phyloP scores from a whole-genome alignment of 164 flowering plant genomes.

The Platanus orientalis region DNA sequence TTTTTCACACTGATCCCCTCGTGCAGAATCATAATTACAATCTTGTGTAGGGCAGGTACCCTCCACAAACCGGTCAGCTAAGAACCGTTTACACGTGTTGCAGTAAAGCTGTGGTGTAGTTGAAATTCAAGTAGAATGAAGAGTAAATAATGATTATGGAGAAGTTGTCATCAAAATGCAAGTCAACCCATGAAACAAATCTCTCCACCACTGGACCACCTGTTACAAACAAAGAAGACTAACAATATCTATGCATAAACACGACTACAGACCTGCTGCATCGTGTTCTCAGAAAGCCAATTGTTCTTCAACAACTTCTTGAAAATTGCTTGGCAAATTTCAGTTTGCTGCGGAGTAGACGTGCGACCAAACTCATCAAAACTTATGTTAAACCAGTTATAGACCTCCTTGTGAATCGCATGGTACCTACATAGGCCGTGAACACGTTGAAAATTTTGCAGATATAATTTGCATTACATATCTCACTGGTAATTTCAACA shows the following conservation, averaged over 20 bases:
- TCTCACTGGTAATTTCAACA: too few relatives aligned
- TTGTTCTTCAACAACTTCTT: conserved; percentile 72
- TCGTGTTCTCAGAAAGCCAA: conserved; percentile 82
- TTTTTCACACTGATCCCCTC: conserved; percentile 96
- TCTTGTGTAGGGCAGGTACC: conserved; percentile 73
- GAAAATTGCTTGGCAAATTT: conserved; percentile 82
- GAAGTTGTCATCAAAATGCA: background rate
- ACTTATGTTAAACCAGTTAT: conserved; percentile 84
- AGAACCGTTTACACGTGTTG: conserved; percentile 67
- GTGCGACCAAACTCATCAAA: conserved; percentile 96
- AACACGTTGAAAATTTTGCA: conserved; percentile 1
- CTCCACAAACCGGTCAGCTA: conserved; percentile 94
- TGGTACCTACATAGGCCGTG: conserved; percentile 52
- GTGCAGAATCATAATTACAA: conserved; percentile 81
- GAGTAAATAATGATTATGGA: background rate
- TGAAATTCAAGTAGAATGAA: conserved; percentile 10
- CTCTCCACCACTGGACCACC: background rate
- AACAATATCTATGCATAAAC: background rate
- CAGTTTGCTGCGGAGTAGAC: conserved; percentile 87
- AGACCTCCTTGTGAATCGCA: conserved; percentile 80
- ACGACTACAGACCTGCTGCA: conserved; percentile 66
- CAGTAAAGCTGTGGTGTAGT: conserved; percentile 66
- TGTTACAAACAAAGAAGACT: background rate
- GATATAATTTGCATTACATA: too few relatives aligned
- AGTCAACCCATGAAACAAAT: background rate